Evolutionary conservation across 2,329 filamentous ascomycete species (phyloP).

Genomic region (Fusarium mexicanum): DNA sequence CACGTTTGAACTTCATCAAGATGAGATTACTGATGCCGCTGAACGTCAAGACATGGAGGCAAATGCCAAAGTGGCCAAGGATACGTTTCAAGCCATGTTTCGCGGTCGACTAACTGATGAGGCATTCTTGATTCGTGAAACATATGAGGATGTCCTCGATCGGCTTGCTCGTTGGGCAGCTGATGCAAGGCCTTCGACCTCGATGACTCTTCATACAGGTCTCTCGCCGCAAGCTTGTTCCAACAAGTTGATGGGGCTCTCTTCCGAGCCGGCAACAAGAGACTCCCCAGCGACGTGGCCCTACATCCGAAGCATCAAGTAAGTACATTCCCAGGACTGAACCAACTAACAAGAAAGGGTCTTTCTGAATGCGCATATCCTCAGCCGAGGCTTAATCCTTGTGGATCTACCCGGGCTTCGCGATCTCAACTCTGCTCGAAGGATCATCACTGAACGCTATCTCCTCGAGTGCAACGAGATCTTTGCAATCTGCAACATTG

Average conservation of each 20-base stretch:
- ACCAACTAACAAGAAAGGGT: slow-evolving; percentile 49
- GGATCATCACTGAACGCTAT: slow-evolving; percentile 56
- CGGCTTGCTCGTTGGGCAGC: slow-evolving; percentile 40
- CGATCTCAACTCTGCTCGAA: slow-evolving; percentile 57
- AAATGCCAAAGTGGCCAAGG: slow-evolving; percentile 47
- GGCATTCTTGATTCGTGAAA: slow-evolving; percentile 22
- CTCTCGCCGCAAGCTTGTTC: slow-evolving; percentile 47
- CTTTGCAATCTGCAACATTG: slow-evolving; percentile 55
- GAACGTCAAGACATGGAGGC: slow-evolving; percentile 41
- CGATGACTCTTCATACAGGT: neutral
- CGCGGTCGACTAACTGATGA: slow-evolving; percentile 32
- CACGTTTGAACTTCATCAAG: slow-evolving; percentile 44
- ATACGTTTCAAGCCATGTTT: slow-evolving; percentile 54
- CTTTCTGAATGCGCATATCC: slow-evolving; percentile 54
- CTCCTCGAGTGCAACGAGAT: slow-evolving; percentile 58
- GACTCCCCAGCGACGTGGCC: slow-evolving; percentile 51
- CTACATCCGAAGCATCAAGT: slow-evolving; percentile 57
- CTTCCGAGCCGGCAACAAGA: slow-evolving; percentile 46
- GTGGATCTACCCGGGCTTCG: slow-evolving; percentile 58
- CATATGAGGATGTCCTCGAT: slow-evolving; percentile 26
- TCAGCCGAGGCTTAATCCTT: slow-evolving; percentile 58
- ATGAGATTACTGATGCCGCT: slow-evolving; percentile 35
- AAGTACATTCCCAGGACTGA: neutral
- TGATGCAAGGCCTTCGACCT: slow-evolving; percentile 1
- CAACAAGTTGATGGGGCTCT: slow-evolving; percentile 46